These are phyloP conservation scores for Aspergillus vadensis DNA, from an alignment of 2,329 filamentous ascomycete genomes.

Conservation along the genomic window DNA sequence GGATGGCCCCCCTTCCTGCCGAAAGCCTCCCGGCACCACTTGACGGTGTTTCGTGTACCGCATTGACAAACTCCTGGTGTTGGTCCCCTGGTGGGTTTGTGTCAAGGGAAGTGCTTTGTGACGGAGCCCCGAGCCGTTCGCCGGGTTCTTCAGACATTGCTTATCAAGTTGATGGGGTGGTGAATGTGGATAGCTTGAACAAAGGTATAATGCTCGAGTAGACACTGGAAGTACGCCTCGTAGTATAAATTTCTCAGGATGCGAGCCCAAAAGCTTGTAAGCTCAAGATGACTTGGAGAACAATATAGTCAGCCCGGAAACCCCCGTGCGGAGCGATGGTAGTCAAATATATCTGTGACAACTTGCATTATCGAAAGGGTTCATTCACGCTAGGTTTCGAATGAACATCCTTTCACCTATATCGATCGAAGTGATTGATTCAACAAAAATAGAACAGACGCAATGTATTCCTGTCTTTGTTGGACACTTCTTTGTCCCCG, in stretches of 20 bases:
- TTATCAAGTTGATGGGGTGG: neutral
- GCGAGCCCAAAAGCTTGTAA: neutral
- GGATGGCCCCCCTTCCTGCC: neutral
- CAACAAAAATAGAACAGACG: neutral
- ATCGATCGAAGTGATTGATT: neutral
- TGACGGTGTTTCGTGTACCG: neutral
- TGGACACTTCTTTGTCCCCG: neutral
- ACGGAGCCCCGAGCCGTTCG: neutral
- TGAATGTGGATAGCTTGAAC: neutral
- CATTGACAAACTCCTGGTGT: neutral
- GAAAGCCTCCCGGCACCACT: neutral
- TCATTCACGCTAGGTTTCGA: neutral
- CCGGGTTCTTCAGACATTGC: neutral
- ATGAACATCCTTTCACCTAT: neutral
- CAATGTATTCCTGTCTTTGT: neutral
- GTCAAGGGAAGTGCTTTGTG: neutral
- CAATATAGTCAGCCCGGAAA: neutral
- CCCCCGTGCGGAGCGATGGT: neutral
- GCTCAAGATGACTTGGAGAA: neutral
- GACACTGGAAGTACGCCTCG: neutral
- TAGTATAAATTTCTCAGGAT: neutral
- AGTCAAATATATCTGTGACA: neutral
- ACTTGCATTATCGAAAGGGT: neutral
- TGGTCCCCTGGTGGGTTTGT: neutral
- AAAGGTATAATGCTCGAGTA: neutral